These are phyloP conservation scores for Sapria himalayana DNA, from an alignment of 345 rosid genomes.

Conservation along the genomic window DNA sequence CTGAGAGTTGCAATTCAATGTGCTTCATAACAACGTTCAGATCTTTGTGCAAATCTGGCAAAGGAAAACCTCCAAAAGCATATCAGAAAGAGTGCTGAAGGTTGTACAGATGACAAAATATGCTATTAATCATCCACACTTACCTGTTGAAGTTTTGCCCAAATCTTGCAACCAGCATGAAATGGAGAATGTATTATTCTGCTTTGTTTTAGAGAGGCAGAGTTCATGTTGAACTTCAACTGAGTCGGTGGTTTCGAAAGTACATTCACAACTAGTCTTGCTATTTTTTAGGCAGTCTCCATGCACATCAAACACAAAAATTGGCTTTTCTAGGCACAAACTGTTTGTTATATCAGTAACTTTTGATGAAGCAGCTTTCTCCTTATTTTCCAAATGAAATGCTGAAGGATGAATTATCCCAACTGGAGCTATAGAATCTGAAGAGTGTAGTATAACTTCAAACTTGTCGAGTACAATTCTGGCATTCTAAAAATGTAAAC, in stretches of 20 bases:
- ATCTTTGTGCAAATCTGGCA: slow-evolving; percentile 57
- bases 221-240: slow-evolving; percentile 23
- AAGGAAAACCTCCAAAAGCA: slow-evolving; percentile 3
- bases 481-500: slow-evolving; percentile 36
- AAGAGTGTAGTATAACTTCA: slow-evolving; percentile 55
- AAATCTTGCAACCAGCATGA: slow-evolving; percentile 68
- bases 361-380: slow-evolving; percentile 9
- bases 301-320: slow-evolving; percentile 41
- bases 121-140: slow-evolving; percentile 2
- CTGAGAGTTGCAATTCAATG: slow-evolving; percentile 35
- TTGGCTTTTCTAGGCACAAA: slow-evolving; percentile 14
- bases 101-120: not conserved
- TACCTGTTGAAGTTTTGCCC: slow-evolving; percentile 38
- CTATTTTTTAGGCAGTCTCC: slow-evolving; percentile 21
- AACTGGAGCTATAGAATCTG: slow-evolving; percentile 80
- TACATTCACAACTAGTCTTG: slow-evolving; percentile 13
- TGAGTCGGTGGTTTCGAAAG: slow-evolving; percentile 15
- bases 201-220: slow-evolving; percentile 28
- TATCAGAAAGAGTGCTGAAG: not conserved
- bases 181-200: slow-evolving; percentile 37
- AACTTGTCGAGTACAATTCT: slow-evolving; percentile 68
- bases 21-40: slow-evolving; percentile 32
- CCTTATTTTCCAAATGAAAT: slow-evolving; percentile 61
- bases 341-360: slow-evolving; percentile 6
- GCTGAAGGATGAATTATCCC: slow-evolving; percentile 67